Evolutionary conservation across 805 yeast genomes (phyloP).

Genomic region (Candida namnaoensis): DNA sequence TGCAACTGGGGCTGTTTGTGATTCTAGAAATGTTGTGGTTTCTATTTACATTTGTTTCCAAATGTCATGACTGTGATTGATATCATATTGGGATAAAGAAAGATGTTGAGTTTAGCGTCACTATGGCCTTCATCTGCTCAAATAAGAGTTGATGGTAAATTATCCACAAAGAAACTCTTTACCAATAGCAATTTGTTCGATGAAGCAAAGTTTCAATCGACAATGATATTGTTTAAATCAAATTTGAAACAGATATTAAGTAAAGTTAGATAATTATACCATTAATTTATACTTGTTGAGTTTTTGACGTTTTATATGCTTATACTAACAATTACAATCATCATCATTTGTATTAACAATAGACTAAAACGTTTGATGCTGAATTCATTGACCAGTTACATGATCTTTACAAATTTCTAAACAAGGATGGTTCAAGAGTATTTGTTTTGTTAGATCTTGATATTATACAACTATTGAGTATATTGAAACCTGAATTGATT

Average conservation of each 20-base stretch:
- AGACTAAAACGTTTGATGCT: not conserved
- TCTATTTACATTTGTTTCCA: too few species aligned
- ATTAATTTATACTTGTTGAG: too few species aligned
- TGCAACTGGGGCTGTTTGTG: too few species aligned
- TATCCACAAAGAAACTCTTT: not conserved
- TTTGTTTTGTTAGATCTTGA: conserved; percentile 6
- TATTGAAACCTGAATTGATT: conserved; percentile 2
- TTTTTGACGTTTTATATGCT: too few species aligned
- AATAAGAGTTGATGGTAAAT: not conserved
- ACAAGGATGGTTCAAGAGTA: conserved; percentile 2
- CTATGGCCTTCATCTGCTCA: not conserved
- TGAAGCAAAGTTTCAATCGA: not conserved
- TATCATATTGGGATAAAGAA: too few species aligned
- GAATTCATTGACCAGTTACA: not conserved
- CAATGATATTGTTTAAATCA: not conserved
- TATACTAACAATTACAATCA: too few species aligned
- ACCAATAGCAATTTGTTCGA: not conserved
- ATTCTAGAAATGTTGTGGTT: too few species aligned
- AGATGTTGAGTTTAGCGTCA: not conserved
- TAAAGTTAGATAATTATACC: not conserved
- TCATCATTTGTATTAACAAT: too few species aligned
- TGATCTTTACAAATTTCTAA: not conserved
- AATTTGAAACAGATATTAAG: too few species aligned
- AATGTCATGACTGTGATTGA: too few species aligned
- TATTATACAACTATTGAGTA: conserved; percentile 6